Evolutionary conservation across 805 yeast species (phyloP), one percentile per base, ranked within the genome.

Genomic region (Cephaloascus fragrans): DNA sequence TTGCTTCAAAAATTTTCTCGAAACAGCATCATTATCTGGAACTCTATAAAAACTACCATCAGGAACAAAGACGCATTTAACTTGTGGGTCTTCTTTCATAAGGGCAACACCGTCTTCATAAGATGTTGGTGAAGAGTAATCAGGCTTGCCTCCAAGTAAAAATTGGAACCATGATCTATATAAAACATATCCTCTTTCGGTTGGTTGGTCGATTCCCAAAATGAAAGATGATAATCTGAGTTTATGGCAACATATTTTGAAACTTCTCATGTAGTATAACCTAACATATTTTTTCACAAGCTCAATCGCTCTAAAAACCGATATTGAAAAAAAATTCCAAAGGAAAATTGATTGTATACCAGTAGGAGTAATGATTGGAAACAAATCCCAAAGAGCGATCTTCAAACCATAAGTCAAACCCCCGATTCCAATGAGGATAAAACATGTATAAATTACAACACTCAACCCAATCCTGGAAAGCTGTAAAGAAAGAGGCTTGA

Each of bases 31-130:
- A 46, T 74, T 74, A 42, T 77, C 81, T 1, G 98, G 98, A 1
- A 88, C 98, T 41, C 97, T 75, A 26, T 89, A 76, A 50, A 75
- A 82, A 36, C 67, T 64, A 3, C 98, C 98, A 55, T 85, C 82
- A 0, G 89, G 89, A 5, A 85, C 77, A 52, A 83, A 83, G 36
- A 75, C 77, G 0, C 83, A 77, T 29, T 61, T 61, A 0, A 67
- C 56, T 1, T 52, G 46, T 0, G 68, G 59, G 40, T 73, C 57
- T 3, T 59, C 60, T 9, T 55, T 50, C 47, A 80, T 79, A 3
- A 65, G 56, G 9, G 51, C 53, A 2, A 43, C 38, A 0, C 83
- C 79, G 36, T 71, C 74, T 2, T 31, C 42, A 39, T 62, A 56
- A 1, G 78, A 62, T 19, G 73, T 73, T 6, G 93, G 93, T 8